Base-by-base conservation (phyloP, 2,329 filamentous ascomycete genomes). In the Davidsoniella eucalypti region DNA sequence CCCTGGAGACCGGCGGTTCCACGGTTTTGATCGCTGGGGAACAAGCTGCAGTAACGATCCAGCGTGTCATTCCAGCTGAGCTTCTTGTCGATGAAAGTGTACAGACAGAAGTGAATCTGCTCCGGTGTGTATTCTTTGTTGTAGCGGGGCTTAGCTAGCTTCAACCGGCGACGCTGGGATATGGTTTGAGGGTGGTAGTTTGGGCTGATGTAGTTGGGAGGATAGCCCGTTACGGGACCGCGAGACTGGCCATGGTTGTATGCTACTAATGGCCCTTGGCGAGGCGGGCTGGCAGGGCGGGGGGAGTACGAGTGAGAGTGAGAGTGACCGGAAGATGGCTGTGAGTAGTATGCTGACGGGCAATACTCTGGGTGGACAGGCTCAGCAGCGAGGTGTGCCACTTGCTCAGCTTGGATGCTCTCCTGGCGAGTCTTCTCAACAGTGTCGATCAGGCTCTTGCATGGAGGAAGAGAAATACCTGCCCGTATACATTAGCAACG, bases 51-150 rank as follows among this genome's bases (percentile, higher is more conserved):
- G 41, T 54, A 56, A 10, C 46, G 49, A 2, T 52, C 44, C 1
- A 52, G 44, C 5, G 54, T 52, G 17, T 54, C 49, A 14, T 16
- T 29, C 66, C 66, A 68, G 55, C 65, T 66, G 52, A 66, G 58
- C 55, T 66, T 66, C 59, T 64, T 65, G 55, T 68, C 66, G 52
- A 67, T 64, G 58, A 64, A 67, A n/a, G 62, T 62, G 53, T 67
- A 68, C 53, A 67, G 66, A 57, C 67, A 67, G 50, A 65, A 68
- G 55, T 67, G 65, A 14, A 65, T 64, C 54, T 68, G 64, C 53
- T 68, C 66, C 1, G 61, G 63, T 0, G 65, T 67, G 57, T 68
- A 68, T 56, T 68, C 67, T 46, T 67, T 64, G 56, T 68, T 68
- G 51, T 47, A 59, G 17, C 44, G 56, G 49, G 40, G 56, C 21